Conservation (phyloP, 257 asterid species). For the Primulina huaijiensis region DNA sequence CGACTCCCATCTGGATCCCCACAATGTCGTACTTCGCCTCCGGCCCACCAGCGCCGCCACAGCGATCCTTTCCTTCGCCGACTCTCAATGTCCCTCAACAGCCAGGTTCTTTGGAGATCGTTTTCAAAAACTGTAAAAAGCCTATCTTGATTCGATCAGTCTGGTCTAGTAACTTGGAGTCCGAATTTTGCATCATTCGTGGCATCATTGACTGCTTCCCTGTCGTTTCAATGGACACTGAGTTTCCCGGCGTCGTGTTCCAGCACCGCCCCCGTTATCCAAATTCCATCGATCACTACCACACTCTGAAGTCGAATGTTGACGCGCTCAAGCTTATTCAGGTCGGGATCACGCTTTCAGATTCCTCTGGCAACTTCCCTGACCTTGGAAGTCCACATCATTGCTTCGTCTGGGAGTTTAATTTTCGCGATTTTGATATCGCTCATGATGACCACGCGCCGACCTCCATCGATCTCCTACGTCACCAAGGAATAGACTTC, state of each 20-base stretch:
- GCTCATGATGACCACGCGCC: constrained; percentile 45
- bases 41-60: background rate
- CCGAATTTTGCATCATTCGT: constrained; percentile 43
- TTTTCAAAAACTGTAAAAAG: constrained; percentile 4
- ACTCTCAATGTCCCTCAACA: background rate
- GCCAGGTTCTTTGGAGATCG: background rate
- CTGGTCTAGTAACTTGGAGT: constrained; percentile 44
- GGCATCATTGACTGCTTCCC: constrained; percentile 41
- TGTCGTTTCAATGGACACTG: constrained; percentile 55
- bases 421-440: constrained; percentile 52
- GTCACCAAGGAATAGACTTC: constrained; percentile 45
- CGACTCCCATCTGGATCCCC: background rate
- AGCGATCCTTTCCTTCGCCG: too few relatives aligned
- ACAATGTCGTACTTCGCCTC: background rate
- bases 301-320: constrained; percentile 61
- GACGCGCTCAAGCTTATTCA: constrained; percentile 66
- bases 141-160: constrained; percentile 42
- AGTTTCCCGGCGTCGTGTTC: constrained; percentile 66
- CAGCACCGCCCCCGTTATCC: constrained; percentile 30
- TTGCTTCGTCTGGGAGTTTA: constrained; percentile 58
- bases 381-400: constrained; percentile 40
- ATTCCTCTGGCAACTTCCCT: constrained; percentile 62
- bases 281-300: constrained; percentile 39
- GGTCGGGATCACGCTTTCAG: constrained; percentile 71
- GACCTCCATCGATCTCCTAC: constrained; percentile 41